Evolutionary conservation across 1,284 basidiomycete species (phyloP), one percentile per base, ranked within the genome.

Genomic region (Microbotryomycetes sp.): DNA sequence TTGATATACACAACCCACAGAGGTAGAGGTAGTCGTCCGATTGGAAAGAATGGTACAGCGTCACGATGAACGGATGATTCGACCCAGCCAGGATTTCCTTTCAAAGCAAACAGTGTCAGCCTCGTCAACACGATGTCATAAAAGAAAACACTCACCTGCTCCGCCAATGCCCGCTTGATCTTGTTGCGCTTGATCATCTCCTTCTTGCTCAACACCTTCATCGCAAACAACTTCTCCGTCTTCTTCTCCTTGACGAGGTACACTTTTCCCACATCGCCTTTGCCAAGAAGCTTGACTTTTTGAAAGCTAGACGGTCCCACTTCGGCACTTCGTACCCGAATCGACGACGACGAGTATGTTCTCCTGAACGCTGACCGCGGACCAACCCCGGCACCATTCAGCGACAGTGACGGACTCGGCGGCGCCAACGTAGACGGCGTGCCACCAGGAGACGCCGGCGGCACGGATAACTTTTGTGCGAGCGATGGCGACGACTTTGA

Each of bases 171-270:
- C 65, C 92, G 85, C 77, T 97, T 96, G 79, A 97, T 93, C 81
- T 97, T 97, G 80, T 93, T 93, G 70, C 92, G 85, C 78, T 93
- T 89, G 76, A 97, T 91, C 92, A 97, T 96, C 79, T 97, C 92
- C 80, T 88, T 89, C 79, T 97, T 97, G 55, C 89, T 93, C 51
- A 97, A 79, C 21, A 97, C 92, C 83, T 96, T 97, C 92, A 96
- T 96, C 57, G 92, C 92, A 77, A 85, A 96, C 67, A 96, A 80
- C 77, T 92, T 92, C 70, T 85, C 83, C 30, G 85, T 85, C 81
- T 94, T 94, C 83, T 97, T 97, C 79, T 97, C 92, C 71, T 87
- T 82, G 49, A 97, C 92, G 57, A 97, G 83, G 77, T 94, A 97
- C 48, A 97, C 92, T 76, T 92, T 89, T 29, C 92, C 92, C 50